Evolutionary conservation across 116 monocot genomes (phyloP), one percentile per base, ranked within the genome.

Genomic region (Posidonia oceanica): DNA sequence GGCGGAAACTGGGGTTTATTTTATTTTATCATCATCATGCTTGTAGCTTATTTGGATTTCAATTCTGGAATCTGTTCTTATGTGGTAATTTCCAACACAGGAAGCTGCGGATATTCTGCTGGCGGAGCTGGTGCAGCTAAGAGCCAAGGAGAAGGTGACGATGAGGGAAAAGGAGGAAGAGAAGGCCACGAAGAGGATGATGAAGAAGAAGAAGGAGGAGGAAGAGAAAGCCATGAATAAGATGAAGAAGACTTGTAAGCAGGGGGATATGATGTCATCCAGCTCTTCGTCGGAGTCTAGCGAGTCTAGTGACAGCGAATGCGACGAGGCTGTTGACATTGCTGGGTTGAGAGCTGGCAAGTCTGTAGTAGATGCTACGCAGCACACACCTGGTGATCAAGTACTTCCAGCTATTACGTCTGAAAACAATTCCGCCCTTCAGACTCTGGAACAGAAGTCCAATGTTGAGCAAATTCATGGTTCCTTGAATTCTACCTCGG

Each of bases 51-150:
- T 17, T 58, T 16, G 21, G 12, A 14, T 18, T 7, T 21, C 58
- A 4, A 18, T 1, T 58, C 7, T 18, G 5, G 6, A 8, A 17
- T 58, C 58, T 58, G 16, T 8, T 48, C 12, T 48, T 12, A 15
- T 21, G 7, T 58, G 58, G 58, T 58, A 22, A 29, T 58, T 3
- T 37, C 39, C 38, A 68, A 16, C 74, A 4, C 78, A 98, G 98
- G 87, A 82, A 74, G 82, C 83, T 22, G 81, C 83, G 3, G 82
- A 83, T 14, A 52, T 58, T n/a, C 60, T 98, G 56, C 71, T 86
- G 15, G 75, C 74, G 15, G 82, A 90, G 56, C 69, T 98, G 63
- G 79, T 74, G 29, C 78, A 78, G 59, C 48, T 84, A 12, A 48
- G 48, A 10, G 76, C 67, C 4, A 69, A 39, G 72, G 82, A 79